Base-by-base conservation (phyloP, 805 yeast genomes). In the Metschnikowia lunata region DNA sequence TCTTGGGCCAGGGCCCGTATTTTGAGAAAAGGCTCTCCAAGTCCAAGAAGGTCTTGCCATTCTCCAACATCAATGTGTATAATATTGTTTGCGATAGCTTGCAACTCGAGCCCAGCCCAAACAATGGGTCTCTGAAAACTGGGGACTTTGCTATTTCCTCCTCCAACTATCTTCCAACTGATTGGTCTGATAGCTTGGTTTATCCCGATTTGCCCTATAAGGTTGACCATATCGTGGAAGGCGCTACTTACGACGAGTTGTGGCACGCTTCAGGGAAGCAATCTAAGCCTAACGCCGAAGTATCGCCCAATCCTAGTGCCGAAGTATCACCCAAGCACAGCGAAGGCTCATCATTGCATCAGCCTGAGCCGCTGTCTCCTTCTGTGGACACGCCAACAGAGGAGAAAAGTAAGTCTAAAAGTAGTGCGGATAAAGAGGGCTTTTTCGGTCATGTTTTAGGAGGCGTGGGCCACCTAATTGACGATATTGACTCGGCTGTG, bases 1-100 rank as follows among this genome's bases (percentile, higher is more conserved):
- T 91, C 60, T 55, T 88, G 34, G 95, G 84, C 0, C 61, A 74
- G 1, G 98, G 98, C 0, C 97, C 97, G 0, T 85, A 75, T 56
- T 89, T 90, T 62, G 57, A 64, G 33, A 46, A 54, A 23, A 64
- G 59, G 33, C 62, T 71, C 14, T 39, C 47, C 1, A 43, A 55
- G 14, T 49, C 54, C 8, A 49, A 50, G 42, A 68, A 68, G 51
- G 66, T 79, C 18, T 61, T 66, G 49, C 96, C 96, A 4, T 85
- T 90, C 55, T 65, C 72, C 9, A 91, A 88, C 60, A 69, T 76
- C 11, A 86, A 88, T 48, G 72, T 90, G 6, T 90, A 88, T 63
- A 79, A 83, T 51, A 72, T 90, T 23, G 47, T 90, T 2, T 85
- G 96, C 63, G 85, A 84, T 12, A 70, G 85, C 1, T 63, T 86